phyloP scores from a whole-genome alignment of 2,329 filamentous ascomycete species.

The Exophiala bonariae region DNA sequence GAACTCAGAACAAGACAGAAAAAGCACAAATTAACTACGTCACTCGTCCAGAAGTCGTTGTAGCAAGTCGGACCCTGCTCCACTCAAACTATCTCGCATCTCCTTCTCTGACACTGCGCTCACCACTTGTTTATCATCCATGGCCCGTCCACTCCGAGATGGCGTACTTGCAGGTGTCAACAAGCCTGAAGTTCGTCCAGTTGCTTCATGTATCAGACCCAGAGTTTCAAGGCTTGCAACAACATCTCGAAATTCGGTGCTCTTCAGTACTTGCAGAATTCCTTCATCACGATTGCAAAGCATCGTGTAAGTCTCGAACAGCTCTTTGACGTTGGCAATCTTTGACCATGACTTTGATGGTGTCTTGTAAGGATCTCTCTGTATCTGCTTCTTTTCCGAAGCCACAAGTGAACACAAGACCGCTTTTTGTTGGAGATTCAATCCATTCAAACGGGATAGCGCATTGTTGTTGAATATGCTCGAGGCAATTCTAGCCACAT shows the following conservation, averaged over 20 bases:
- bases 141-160: conserved; percentile 49
- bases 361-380: conserved; percentile 47
- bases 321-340: conserved; percentile 77
- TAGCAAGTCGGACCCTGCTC: conserved; percentile 51
- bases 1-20: neutral
- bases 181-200: conserved; percentile 62
- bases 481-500: conserved; percentile 88
- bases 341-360: conserved; percentile 60
- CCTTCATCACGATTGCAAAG: conserved; percentile 81
- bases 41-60: conserved; percentile 37
- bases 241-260: conserved; percentile 92
- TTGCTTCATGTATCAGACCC: conserved; percentile 70
- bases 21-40: conserved; percentile 8
- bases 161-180: conserved; percentile 73
- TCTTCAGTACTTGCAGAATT: conserved; percentile 81
- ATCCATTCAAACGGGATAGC: conserved; percentile 75
- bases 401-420: conserved; percentile 85
- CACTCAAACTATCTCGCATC: conserved; percentile 66
- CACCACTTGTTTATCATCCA: conserved; percentile 76
- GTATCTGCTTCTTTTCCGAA: conserved; percentile 64
- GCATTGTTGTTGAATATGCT: conserved; percentile 89
- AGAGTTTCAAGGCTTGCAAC: conserved; percentile 85
- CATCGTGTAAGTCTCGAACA: conserved; percentile 80
- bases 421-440: conserved; percentile 96
- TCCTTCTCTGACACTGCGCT: conserved; percentile 81